A percentile compares a stretch with the other conserved stretches of the same genome.
These are phyloP conservation scores for Hypoxylon rickii DNA, from an alignment of 495 filamentous ascomycete genomes.

Conservation along the genomic window DNA sequence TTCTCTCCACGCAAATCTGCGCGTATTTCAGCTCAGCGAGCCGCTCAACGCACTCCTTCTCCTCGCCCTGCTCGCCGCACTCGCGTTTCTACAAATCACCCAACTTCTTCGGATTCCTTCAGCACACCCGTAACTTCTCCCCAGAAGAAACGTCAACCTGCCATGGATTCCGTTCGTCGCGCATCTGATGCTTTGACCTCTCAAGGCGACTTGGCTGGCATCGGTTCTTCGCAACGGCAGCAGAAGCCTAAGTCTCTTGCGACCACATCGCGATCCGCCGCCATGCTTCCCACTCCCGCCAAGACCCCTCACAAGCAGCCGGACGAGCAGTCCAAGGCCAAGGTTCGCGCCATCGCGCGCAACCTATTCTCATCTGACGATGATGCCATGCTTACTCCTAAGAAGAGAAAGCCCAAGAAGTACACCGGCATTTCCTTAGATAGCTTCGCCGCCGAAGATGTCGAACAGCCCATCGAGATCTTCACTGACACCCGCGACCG, in stretches of 20 bases:
- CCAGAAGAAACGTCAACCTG: slow-evolving; percentile 53
- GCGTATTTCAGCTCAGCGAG: slow-evolving; percentile 50
- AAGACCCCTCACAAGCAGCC: slow-evolving; percentile 85
- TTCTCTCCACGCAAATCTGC: slow-evolving; percentile 66
- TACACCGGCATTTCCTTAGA: slow-evolving; percentile 69
- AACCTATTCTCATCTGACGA: slow-evolving; percentile 67
- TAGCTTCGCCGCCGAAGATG: slow-evolving; percentile 64
- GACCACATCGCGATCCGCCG: slow-evolving; percentile 27
- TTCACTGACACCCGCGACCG: slow-evolving; percentile 90
- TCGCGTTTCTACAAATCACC: slow-evolving; percentile 35
- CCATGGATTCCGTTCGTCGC: slow-evolving; percentile 42
- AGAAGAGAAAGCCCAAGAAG: slow-evolving; percentile 61
- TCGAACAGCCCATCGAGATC: slow-evolving; percentile 69
- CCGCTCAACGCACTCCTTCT: slow-evolving; percentile 49
- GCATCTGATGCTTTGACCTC: slow-evolving; percentile 46
- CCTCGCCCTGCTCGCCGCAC: slow-evolving; percentile 44
- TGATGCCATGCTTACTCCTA: slow-evolving; percentile 64
- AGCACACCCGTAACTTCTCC: slow-evolving; percentile 55
- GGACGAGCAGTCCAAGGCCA: slow-evolving; percentile 52
- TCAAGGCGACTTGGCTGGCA: slow-evolving; percentile 41
- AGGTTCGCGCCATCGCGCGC: slow-evolving; percentile 69
- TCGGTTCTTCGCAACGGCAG: slow-evolving; percentile 27
- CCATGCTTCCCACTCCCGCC: slow-evolving; percentile 82
- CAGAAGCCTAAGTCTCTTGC: slow-evolving; percentile 27
- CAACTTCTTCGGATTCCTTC: slow-evolving; percentile 39